Conservation (phyloP, 139 green algal genomes). For the Bryopsis sp. region DNA sequence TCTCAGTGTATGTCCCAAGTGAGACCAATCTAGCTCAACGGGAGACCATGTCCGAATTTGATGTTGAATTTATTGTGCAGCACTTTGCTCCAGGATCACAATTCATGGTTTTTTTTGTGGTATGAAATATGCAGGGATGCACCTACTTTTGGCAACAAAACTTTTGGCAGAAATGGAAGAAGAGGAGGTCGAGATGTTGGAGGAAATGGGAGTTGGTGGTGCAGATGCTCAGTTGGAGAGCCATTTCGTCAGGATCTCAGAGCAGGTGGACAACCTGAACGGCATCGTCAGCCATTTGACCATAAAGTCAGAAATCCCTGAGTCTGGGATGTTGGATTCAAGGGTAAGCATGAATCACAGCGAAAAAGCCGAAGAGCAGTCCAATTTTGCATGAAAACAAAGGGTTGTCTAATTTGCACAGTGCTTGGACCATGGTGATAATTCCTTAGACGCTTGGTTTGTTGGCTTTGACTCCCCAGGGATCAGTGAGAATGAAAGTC, state of each 20-base stretch:
- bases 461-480: background rate
- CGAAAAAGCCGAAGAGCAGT: too few relatives aligned
- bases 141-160: conserved; percentile 53
- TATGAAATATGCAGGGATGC: conserved; percentile 31
- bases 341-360: background rate
- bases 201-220: background rate
- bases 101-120: too few relatives aligned
- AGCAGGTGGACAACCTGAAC: conserved; percentile 16
- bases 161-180: conserved; percentile 41
- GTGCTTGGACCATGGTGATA: too few relatives aligned
- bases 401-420: too few relatives aligned
- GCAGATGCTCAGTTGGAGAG: background rate
- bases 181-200: conserved; percentile 23
- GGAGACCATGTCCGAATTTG: too few relatives aligned
- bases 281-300: conserved; percentile 1
- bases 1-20: too few relatives aligned
- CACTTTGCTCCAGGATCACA: too few relatives aligned
- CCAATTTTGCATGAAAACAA: too few relatives aligned
- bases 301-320: background rate
- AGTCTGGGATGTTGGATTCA: conserved; percentile 8
- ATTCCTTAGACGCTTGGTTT: background rate
- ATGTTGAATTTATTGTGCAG: too few relatives aligned
- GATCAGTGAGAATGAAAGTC: background rate
- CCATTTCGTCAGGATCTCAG: conserved; percentile 11
- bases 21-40: too few relatives aligned